These are phyloP conservation scores for Cardiospermum halicacabum DNA, from an alignment of 345 rosid genomes.

Conservation along the genomic window DNA sequence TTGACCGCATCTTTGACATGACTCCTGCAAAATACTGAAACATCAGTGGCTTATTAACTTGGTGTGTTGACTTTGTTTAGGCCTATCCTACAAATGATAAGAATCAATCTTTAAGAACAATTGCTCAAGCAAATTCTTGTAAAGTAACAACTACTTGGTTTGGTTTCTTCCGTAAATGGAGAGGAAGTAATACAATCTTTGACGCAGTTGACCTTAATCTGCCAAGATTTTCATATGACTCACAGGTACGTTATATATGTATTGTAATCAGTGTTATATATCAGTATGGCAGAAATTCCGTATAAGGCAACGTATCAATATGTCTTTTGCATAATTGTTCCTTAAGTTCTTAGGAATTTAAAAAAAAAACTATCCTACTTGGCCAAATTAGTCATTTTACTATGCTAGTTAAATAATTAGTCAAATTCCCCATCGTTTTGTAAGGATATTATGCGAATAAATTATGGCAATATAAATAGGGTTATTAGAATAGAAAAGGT, in stretches of 20 bases:
- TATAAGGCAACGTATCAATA: too few species aligned
- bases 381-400: too few species aligned
- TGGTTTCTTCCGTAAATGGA: constrained; percentile 59
- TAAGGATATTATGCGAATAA: too few species aligned
- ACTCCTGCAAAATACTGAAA: background rate
- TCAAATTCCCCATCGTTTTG: too few species aligned
- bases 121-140: constrained; percentile 70
- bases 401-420: too few species aligned
- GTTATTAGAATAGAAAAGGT: too few species aligned
- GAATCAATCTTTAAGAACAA: constrained; percentile 45
- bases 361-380: too few species aligned
- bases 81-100: constrained; percentile 48
- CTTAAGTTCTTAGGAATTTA: too few species aligned
- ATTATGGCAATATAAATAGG: too few species aligned
- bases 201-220: constrained; percentile 62
- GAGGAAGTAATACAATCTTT: constrained; percentile 39
- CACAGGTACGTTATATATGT: constrained; percentile 58
- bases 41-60: constrained; percentile 11
- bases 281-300: too few species aligned
- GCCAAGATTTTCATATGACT: constrained; percentile 71
- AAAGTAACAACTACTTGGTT: constrained; percentile 80
- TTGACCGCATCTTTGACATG: constrained; percentile 1
- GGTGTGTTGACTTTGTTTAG: constrained; percentile 32
- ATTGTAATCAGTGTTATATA: background rate
- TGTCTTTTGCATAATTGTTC: too few species aligned